Base-by-base conservation (phyloP, 495 filamentous ascomycete species). In the Tuber indicum region DNA sequence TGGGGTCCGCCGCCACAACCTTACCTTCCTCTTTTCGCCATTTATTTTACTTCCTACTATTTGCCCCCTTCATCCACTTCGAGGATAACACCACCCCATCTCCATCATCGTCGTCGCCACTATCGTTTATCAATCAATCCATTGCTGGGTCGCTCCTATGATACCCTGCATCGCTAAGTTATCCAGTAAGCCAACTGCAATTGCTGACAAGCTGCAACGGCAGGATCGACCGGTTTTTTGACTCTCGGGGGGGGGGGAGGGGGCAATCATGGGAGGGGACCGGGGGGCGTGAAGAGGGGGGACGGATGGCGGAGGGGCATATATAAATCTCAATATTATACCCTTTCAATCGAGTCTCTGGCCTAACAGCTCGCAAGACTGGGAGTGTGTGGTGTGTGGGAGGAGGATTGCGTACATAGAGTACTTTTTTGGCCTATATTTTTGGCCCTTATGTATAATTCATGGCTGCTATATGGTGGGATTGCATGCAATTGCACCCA, bases 141-240 rank as follows among this genome's bases (percentile, higher is more conserved):
- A 32, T 66, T 66, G n/a, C 58, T 32, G 2, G 10, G 14, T 66
- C 58, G 32, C n/a, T 66, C 58, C 58, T 17, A n/a, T n/a, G n/a
- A n/a, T n/a, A 32, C 58, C n/a, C 58, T 17, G n/a, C 58, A 32
- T 66, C 58, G 58, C 58, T 66, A 62, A 26, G 58, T 16, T 32
- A 66, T 14, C 58, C n/a, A 66, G 58, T 66, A 14, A 66, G 58
- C 58, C 9, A 66, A 66, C 26, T 66, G 4, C n/a, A 66, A 32
- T 66, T 32, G 58, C 26, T 66, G 58, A 66, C 58, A 66, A 66
- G 76, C 77, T 73, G 78, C 78, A 80, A 74, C 77, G 78, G 78
- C 77, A 80, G 77, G 77, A 80, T 80, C 77, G 78, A 80, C 78
- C 78, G 77, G 78, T 80, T 75, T 80, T 76, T 74, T 75, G 52